A percentile compares a stretch with the other conserved stretches of the same genome.
Conservation (phyloP, 202 grass and related monocot species). For the Hordeum pubiflorum region DNA sequence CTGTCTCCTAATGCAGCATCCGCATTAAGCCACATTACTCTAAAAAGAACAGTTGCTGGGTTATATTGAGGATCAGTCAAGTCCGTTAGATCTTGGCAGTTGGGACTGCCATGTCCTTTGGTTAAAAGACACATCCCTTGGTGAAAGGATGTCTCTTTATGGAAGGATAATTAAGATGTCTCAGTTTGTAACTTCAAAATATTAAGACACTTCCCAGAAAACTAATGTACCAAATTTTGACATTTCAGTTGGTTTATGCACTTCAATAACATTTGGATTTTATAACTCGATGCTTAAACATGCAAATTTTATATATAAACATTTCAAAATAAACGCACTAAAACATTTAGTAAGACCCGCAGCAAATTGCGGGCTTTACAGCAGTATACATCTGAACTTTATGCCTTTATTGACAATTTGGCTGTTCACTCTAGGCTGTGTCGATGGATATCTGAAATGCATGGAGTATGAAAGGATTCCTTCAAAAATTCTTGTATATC, state of each 20-base stretch:
- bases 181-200: neutral
- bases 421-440: constrained; percentile 50
- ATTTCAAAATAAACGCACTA: neutral
- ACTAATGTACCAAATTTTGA: neutral
- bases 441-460: constrained; percentile 83
- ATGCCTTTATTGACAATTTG: neutral
- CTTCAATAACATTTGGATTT: neutral
- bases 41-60: neutral
- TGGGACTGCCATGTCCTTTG: neutral
- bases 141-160: neutral
- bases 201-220: neutral
- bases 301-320: neutral
- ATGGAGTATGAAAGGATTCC: constrained; percentile 89
- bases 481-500: constrained; percentile 91
- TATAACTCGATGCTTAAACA: neutral
- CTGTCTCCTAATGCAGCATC: neutral
- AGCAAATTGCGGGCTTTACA: neutral
- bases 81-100: neutral
- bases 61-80: neutral
- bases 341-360: neutral
- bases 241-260: neutral
- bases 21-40: neutral
- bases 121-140: neutral
- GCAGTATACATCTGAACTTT: neutral
- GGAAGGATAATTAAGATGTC: neutral